Percentiles rank a stretch among this genome's conserved stretches.
These are phyloP conservation scores for Ganoderma resinaceum DNA, from an alignment of 1,284 basidiomycete species.

Conservation along the genomic window DNA sequence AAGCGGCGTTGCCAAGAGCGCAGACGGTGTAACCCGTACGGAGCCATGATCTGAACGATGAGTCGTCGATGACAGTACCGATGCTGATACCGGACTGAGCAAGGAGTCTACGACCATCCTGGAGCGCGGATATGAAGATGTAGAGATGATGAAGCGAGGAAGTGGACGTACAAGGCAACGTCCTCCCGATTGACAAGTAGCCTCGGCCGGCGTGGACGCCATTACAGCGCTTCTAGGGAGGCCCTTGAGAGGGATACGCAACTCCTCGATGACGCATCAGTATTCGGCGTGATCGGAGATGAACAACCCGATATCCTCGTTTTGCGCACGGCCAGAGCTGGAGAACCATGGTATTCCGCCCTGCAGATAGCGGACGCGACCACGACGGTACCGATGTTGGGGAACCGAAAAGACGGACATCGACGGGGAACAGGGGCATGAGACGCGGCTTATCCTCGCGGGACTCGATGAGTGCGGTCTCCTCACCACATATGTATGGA, in stretches of 20 bases:
- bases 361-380: conserved; percentile 97
- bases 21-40: conserved; percentile 91
- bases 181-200: no score
- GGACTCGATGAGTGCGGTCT: conserved; percentile 97
- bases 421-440: conserved; percentile 99
- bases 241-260: conserved; percentile 96
- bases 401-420: conserved; percentile 96
- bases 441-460: conserved; percentile 97
- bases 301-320: conserved; percentile 97
- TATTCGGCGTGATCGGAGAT: conserved; percentile 98
- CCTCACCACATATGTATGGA: conserved; percentile 99
- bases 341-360: conserved; percentile 94
- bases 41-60: conserved; percentile 95
- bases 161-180: conserved; percentile 77
- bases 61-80: no score
- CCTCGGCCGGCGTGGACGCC: conserved; percentile 96
- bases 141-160: not conserved
- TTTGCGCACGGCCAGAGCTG: conserved; percentile 89
- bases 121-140: conserved; percentile 11
- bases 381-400: conserved; percentile 98
- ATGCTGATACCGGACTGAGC: conserved; percentile 94
- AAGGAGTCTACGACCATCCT: conserved; percentile 99
- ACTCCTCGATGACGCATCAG: conserved; percentile 98
- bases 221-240: conserved; percentile 97
- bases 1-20: conserved; percentile 95